These are phyloP conservation scores for Fusarium ambrosium DNA, from an alignment of 2,329 filamentous ascomycete genomes.

Conservation along the genomic window DNA sequence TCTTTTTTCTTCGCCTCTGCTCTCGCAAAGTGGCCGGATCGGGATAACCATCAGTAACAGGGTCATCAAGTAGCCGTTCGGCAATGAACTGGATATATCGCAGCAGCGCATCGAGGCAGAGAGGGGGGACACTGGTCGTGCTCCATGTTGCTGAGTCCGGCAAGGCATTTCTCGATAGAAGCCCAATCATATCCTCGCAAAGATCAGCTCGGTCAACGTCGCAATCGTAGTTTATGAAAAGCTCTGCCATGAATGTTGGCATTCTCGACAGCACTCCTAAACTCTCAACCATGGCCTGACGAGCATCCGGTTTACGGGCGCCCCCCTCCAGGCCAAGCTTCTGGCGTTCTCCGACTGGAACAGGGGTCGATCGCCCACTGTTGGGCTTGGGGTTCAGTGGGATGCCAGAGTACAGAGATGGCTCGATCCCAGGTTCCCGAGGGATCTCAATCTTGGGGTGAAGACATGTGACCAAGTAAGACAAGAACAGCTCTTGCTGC, in stretches of 20 bases:
- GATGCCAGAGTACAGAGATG: constrained; percentile 91
- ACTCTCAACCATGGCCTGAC: constrained; percentile 98
- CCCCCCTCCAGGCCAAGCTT: constrained; percentile 94
- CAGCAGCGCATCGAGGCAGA: constrained; percentile 92
- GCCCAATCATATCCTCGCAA: constrained; percentile 94
- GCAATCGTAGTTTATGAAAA: constrained; percentile 99
- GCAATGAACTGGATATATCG: constrained; percentile 93
- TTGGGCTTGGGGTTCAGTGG: constrained; percentile 86
- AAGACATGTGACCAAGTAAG: constrained; percentile 92
- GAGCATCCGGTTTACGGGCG: constrained; percentile 90
- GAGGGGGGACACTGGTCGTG: constrained; percentile 94
- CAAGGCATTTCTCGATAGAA: constrained; percentile 93
- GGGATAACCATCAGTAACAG: constrained; percentile 74
- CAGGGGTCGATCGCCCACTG: constrained; percentile 90
- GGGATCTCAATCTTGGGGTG: constrained; percentile 97
- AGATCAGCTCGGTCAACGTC: constrained; percentile 91
- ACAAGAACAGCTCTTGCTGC: constrained; percentile 95
- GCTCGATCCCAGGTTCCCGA: constrained; percentile 89
- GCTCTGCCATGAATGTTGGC: constrained; percentile 92
- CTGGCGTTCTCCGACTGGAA: constrained; percentile 91
- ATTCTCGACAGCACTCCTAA: constrained; percentile 92
- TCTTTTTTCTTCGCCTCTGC: constrained; percentile 83
- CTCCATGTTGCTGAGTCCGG: constrained; percentile 99
- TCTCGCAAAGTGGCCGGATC: constrained; percentile 74
- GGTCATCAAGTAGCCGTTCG: constrained; percentile 82